Conservation (phyloP, 2,329 filamentous ascomycete species). For the Xylariaceae sp. region DNA sequence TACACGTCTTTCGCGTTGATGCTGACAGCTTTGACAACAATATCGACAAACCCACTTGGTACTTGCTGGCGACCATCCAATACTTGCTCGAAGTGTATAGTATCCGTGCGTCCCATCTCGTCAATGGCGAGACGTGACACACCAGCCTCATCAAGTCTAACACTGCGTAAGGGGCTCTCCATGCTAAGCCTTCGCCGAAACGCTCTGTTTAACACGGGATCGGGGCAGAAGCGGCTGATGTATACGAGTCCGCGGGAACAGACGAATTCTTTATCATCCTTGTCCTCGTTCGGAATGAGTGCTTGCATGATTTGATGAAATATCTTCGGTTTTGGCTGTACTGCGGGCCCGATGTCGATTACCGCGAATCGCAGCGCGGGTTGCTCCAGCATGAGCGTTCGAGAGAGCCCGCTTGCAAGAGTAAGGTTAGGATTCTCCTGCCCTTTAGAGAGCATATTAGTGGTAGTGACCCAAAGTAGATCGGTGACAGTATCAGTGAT, state of each 20-base stretch:
- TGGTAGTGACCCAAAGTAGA: constrained; percentile 28
- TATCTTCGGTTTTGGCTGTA: neutral
- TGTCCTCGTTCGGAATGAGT: neutral
- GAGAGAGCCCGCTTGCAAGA: constrained; percentile 12
- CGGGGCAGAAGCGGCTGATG: constrained; percentile 36
- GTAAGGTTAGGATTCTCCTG: constrained; percentile 3
- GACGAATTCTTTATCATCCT: constrained; percentile 31
- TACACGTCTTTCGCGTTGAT: constrained; percentile 36
- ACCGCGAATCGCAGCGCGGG: constrained; percentile 14
- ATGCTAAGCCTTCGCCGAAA: constrained; percentile 25
- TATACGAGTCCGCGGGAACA: constrained; percentile 15
- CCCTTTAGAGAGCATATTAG: constrained; percentile 16
- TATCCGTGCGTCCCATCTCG: neutral
- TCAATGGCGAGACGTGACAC: constrained; percentile 25
- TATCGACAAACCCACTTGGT: constrained; percentile 8
- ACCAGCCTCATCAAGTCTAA: neutral
- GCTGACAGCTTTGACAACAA: constrained; percentile 23
- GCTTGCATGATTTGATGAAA: neutral
- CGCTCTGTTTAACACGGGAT: constrained; percentile 27
- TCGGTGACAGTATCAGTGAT: constrained; percentile 22
- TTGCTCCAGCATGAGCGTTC: constrained; percentile 20
- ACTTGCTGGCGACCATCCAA: neutral
- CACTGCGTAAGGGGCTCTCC: neutral
- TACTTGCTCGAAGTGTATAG: constrained; percentile 12
- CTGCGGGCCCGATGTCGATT: neutral